Percentiles rank a stretch among this genome's conserved stretches.
Conservation (phyloP, 768 basidiomycete genomes). For the Hydnomerulius pinastri region DNA sequence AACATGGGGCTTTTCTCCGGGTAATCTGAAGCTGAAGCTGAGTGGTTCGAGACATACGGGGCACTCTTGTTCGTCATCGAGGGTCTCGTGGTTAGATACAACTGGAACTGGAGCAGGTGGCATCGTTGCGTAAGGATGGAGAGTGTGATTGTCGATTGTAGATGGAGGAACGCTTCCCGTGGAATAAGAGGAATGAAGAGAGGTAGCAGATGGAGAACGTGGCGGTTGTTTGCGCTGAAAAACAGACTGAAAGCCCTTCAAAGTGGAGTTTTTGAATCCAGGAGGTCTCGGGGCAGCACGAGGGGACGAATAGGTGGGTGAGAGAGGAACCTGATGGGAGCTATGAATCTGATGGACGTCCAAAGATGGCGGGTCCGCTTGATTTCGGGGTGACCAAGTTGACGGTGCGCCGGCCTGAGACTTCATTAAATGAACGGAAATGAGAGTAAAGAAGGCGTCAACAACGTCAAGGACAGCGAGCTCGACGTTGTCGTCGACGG, state of each 20-base stretch:
- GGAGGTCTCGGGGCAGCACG: constrained; percentile 29
- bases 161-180: constrained; percentile 38
- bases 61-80: constrained; percentile 86
- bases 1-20: constrained; percentile 96
- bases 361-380: constrained; percentile 37
- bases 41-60: constrained; percentile 97
- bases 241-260: constrained; percentile 51
- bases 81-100: constrained; percentile 61
- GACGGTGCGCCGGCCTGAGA: constrained; percentile 28
- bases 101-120: constrained; percentile 69
- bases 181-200: constrained; percentile 48
- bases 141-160: constrained; percentile 37
- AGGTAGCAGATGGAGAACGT: constrained; percentile 48
- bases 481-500: constrained; percentile 5
- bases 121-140: constrained; percentile 62
- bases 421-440: constrained; percentile 40
- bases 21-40: constrained; percentile 87
- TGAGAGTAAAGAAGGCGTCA: not conserved
- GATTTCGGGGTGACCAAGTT: constrained; percentile 43
- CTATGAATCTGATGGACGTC: constrained; percentile 31
- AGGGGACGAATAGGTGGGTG: constrained; percentile 46
- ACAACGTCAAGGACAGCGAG: constrained; percentile 10
- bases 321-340: constrained; percentile 40
- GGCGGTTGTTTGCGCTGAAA: constrained; percentile 49
- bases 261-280: constrained; percentile 34